A percentile compares a stretch with the other conserved stretches of the same genome.
Conservation (phyloP, 345 rosid species). For the Kandelia obovata region DNA sequence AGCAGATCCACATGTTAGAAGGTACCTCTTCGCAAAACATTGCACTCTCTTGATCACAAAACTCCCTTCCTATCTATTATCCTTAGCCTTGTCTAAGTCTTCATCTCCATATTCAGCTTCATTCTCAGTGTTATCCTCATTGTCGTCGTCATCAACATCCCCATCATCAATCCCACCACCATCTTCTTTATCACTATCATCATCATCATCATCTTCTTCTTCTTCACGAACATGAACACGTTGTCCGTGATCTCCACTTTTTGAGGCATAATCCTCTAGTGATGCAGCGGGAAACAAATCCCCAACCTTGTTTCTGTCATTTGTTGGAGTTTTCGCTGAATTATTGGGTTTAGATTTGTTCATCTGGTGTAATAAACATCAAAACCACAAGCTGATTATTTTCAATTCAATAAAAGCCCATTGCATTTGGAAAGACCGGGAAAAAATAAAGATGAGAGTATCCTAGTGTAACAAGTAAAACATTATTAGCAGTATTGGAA, state of each 20-base stretch:
- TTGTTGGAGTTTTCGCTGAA: constrained; percentile 33
- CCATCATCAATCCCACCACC: constrained; percentile 13
- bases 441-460: too few species aligned
- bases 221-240: background rate
- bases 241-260: constrained; percentile 13
- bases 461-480: too few species aligned
- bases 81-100: background rate
- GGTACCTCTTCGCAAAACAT: background rate
- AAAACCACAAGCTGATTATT: background rate
- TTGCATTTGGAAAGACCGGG: too few species aligned
- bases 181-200: constrained; percentile 17
- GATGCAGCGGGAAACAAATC: constrained; percentile 67
- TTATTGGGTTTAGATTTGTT: constrained; percentile 47
- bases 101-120: constrained; percentile 15
- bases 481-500: too few species aligned
- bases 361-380: constrained; percentile 49
- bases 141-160: background rate
- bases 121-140: constrained; percentile 9
- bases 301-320: constrained; percentile 65
- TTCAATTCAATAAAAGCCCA: too few species aligned
- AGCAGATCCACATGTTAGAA: background rate
- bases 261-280: constrained; percentile 66
- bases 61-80: too few species aligned
- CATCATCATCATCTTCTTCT: constrained; percentile 24
- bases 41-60: too few species aligned